Base-by-base conservation (phyloP, 1,284 basidiomycete genomes). In the Mycena sp. region DNA sequence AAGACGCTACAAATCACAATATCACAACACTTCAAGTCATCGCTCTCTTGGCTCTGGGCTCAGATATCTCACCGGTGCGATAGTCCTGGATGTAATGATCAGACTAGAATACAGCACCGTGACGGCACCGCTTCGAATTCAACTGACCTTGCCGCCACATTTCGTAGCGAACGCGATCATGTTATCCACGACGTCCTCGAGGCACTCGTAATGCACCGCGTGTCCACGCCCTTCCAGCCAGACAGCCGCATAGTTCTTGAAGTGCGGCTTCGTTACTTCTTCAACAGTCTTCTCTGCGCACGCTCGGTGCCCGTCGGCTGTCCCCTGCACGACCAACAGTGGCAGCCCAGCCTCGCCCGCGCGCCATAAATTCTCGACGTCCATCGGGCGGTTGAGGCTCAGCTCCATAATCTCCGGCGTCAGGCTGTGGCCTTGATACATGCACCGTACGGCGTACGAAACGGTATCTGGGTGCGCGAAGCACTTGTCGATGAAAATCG, bases 161-260 rank as follows among this genome's bases (percentile, higher is more conserved):
- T 57, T 62, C 30, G 53, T 29, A 11, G 50, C 49, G 28, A 53
- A 63, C 6, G 32, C 26, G 38, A 63, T 58, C 2, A 63, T n/a
- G 9, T 12, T 10, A 2, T 49, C 37, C 9, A 51, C 40, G 9
- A 63, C 25, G 26, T 63, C 57, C 3, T 58, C 17, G 9, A 51
- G 62, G 48, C 51, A 63, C 21, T 63, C 62, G 6, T 48, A 35
- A 28, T 63, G 62, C 50, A 63, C 23, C 1, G 57, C 62, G 23
- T 63, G 62, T 16, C 62, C 62, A 41, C 62, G 56, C 9, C 57
- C 62, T 23, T 63, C 62, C 45, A 63, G 32, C 62, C 62, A 63
- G 19, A 63, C 32, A 0, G 23, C 37, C 30, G 58, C 44, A 26
- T 55, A 59, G 21, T 58, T 55, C 45, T 55, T 63, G 52, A 63